A percentile compares a stretch with the other conserved stretches of the same genome.
Evolutionary conservation across 2,329 filamentous ascomycete genomes (phyloP).

Genomic region (Helminthosporium solani): DNA sequence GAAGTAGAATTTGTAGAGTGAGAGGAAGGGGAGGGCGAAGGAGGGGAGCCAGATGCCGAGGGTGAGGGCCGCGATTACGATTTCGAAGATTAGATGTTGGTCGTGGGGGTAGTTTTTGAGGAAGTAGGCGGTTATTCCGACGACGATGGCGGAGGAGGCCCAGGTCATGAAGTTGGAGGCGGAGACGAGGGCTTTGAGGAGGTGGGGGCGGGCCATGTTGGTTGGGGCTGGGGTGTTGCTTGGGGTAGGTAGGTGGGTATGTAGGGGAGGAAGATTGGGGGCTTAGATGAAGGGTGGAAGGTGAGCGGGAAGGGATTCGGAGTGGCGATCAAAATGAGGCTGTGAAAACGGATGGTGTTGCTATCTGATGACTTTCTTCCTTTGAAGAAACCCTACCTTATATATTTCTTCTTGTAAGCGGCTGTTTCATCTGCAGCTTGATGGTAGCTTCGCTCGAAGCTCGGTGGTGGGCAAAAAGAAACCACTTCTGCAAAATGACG

Average conservation of each 20-base stretch:
- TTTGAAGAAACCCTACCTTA: background rate
- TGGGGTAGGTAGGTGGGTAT: background rate
- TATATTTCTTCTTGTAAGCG: too few relatives aligned
- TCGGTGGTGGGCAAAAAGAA: too few relatives aligned
- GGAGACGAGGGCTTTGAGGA: constrained; percentile 8
- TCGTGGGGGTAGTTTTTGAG: constrained; percentile 36
- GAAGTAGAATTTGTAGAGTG: constrained; percentile 38
- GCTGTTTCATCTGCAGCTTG: background rate
- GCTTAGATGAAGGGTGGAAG: background rate
- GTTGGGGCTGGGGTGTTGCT: too few relatives aligned
- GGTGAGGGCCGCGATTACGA: constrained; percentile 48
- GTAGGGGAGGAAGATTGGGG: background rate
- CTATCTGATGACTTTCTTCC: background rate
- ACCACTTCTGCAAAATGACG: background rate
- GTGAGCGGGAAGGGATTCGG: background rate
- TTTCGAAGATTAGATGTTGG: constrained; percentile 41
- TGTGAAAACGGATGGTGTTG: background rate
- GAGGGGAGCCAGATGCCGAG: constrained; percentile 38
- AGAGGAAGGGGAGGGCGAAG: constrained; percentile 43
- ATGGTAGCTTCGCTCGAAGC: background rate
- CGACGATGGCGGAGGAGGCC: constrained; percentile 44
- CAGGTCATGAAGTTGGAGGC: constrained; percentile 36
- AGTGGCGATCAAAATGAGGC: background rate
- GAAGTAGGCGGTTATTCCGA: constrained; percentile 46
- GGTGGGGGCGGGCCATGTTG: constrained; percentile 11